phyloP scores from a whole-genome alignment of 1,139 yeast species.

The Pneumocystis carinii region DNA sequence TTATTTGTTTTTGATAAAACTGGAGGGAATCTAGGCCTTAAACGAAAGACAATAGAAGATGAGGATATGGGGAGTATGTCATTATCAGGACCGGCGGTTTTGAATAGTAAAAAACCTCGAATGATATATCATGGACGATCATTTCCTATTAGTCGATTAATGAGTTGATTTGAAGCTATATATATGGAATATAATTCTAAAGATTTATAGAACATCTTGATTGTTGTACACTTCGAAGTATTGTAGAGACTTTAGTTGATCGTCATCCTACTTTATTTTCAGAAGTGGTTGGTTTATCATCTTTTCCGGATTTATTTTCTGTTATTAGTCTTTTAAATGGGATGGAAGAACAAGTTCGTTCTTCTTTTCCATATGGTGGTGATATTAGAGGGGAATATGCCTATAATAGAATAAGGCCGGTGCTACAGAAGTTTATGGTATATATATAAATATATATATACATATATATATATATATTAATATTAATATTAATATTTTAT shows the following conservation, averaged over 20 bases:
- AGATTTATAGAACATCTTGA: neutral
- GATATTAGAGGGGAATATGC: constrained; percentile 68
- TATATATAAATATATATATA: constrained; percentile 37
- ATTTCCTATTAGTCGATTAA: neutral
- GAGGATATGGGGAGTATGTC: neutral
- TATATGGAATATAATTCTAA: neutral
- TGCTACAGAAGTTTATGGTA: constrained; percentile 44
- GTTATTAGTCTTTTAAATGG: constrained; percentile 37
- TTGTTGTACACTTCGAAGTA: constrained; percentile 27
- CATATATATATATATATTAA: too few relatives aligned
- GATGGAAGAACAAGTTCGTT: constrained; percentile 34
- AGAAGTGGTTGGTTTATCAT: constrained; percentile 41
- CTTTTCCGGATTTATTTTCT: constrained; percentile 41
- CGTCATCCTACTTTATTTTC: constrained; percentile 47
- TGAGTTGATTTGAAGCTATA: neutral
- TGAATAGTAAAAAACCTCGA: neutral
- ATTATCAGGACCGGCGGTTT: neutral
- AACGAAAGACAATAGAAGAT: neutral
- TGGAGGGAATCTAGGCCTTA: neutral
- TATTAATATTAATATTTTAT: neutral
- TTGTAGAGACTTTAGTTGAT: constrained; percentile 40
- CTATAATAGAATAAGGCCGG: constrained; percentile 57
- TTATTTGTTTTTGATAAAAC: neutral
- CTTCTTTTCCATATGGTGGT: constrained; percentile 58
- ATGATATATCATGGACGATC: neutral